Evolutionary conservation across 108 stramenopile species (phyloP).

Genomic region (Conticribra weissflogii): DNA sequence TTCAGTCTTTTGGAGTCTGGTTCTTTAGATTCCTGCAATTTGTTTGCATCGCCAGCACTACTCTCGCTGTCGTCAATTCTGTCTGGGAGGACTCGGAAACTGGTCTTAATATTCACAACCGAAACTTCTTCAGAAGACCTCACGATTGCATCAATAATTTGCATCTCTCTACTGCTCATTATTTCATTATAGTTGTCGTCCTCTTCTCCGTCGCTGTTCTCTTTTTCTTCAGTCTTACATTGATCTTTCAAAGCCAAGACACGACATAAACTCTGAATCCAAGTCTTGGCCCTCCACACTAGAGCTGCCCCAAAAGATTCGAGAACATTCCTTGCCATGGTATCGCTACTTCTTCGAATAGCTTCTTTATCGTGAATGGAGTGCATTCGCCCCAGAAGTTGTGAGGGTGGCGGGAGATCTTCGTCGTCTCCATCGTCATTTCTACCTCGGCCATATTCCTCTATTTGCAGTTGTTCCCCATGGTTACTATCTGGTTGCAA

Average conservation of each 20-base stretch:
- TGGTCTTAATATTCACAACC: slow-evolving; percentile 65
- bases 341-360: slow-evolving; percentile 63
- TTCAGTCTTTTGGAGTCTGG: slow-evolving; percentile 34
- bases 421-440: no score
- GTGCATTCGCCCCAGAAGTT: slow-evolving; percentile 62
- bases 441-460: no score
- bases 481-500: slow-evolving; percentile 26
- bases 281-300: slow-evolving; percentile 75
- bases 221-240: slow-evolving; percentile 28
- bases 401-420: slow-evolving; percentile 49
- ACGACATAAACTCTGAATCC: slow-evolving; percentile 62
- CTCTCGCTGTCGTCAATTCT: slow-evolving; percentile 24
- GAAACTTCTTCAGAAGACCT: slow-evolving; percentile 53
- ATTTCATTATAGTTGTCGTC: slow-evolving; percentile 22
- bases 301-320: slow-evolving; percentile 80
- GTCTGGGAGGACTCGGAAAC: slow-evolving; percentile 66
- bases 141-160: slow-evolving; percentile 50
- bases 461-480: background rate
- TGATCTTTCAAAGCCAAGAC: slow-evolving; percentile 61
- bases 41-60: background rate
- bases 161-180: slow-evolving; percentile 49
- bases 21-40: slow-evolving; percentile 18
- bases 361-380: slow-evolving; percentile 73
- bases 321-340: slow-evolving; percentile 77
- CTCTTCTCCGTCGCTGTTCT: slow-evolving; percentile 3